Evolutionary conservation across 2,329 filamentous ascomycete species (phyloP), one percentile per base, ranked within the genome.

Genomic region (Sarocladium strictum): DNA sequence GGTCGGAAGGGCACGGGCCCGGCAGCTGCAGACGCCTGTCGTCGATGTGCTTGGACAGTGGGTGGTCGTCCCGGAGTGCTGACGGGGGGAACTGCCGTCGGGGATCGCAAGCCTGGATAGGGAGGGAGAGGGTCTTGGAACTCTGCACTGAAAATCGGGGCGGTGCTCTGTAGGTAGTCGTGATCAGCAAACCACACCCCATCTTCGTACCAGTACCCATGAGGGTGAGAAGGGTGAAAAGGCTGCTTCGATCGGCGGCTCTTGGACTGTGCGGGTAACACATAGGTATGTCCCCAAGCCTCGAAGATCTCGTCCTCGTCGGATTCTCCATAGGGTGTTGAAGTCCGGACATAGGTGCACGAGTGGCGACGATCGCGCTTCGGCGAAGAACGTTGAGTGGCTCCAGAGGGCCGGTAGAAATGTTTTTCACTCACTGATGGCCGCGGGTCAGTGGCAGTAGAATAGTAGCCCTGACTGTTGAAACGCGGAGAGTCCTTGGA

Each of bases 291-390:
- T 61, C 76, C 78, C 67, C 78, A 65, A 65, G 77, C 69, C 69
- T 81, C 76, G 70, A 81, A 71, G 58, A 76, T 68, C 71, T 83
- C 79, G 74, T 83, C 80, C 76, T 83, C 80, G 77, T 84, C 80
- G 72, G 80, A 83, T 71, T 83, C 80, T 75, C 79, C 80, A 76
- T 78, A 75, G 58, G 73, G 73, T 62, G 77, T 76, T 66, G 79
- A 77, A 75, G 78, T 69, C 75, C 78, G 79, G 73, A 78, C 76
- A 73, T 80, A 77, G 72, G 77, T 76, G 71, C 76, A 79, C 60
- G 80, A 82, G 71, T 70, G 73, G 66, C 77, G 78, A 64, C 79
- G 78, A 68, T 81, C 77, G 70, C 72, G 76, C 72, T 70, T 73
- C 64, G 66, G 38, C 7, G 41, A 58, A 52, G 59, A 58, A 58